Evolutionary conservation across 768 basidiomycete species (phyloP).

Genomic region (Amanita exitialis): DNA sequence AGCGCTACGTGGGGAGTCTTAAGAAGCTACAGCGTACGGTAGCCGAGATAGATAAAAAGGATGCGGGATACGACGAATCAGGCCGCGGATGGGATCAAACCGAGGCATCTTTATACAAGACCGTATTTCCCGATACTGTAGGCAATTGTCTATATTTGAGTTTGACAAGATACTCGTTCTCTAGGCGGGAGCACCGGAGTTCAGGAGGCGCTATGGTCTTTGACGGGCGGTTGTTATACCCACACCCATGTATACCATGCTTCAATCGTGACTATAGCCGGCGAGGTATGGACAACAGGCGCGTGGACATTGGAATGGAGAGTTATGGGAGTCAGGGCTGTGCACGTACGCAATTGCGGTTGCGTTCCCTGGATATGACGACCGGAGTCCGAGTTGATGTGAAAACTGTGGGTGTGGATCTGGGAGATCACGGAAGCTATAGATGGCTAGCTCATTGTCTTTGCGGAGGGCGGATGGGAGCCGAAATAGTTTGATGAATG

Average conservation of each 20-base stretch:
- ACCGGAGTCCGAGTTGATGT: background rate
- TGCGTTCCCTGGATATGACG: background rate
- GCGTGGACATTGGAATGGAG: background rate
- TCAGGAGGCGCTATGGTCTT: background rate
- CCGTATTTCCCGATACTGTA: constrained; percentile 3
- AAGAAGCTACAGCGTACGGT: too few species aligned
- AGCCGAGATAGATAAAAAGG: background rate
- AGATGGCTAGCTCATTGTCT: background rate
- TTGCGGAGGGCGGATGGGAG: too few species aligned
- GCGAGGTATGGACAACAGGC: background rate
- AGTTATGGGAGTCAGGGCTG: background rate
- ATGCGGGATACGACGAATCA: background rate
- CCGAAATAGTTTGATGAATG: too few species aligned
- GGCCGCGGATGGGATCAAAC: background rate
- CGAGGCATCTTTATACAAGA: background rate
- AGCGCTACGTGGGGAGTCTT: too few species aligned
- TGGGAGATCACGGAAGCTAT: background rate
- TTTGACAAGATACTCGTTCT: background rate
- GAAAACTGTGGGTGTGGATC: background rate
- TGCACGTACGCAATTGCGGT: background rate
- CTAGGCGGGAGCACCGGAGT: background rate
- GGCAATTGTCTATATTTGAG: background rate
- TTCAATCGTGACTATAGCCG: too few species aligned
- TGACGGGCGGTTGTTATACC: too few species aligned
- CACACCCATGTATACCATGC: too few species aligned